Evolutionary conservation across 495 filamentous ascomycete species (phyloP), one percentile per base, ranked within the genome.

Genomic region (Thermothielavioides terrestris): DNA sequence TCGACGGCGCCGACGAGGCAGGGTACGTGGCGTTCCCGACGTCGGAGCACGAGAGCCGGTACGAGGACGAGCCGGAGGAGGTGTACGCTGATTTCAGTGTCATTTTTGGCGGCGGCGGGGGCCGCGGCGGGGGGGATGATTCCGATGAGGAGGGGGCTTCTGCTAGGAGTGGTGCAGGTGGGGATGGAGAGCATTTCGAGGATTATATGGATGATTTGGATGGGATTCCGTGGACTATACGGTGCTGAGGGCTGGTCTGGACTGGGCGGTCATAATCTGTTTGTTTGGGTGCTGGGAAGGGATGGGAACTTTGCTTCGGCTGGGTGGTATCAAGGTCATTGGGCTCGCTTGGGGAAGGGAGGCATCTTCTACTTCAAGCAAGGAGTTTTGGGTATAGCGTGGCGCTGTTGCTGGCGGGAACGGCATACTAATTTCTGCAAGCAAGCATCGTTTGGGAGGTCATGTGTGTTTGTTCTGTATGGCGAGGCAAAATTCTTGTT

Each of bases 41-140:
- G 14, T 63, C 66, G 18, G 69, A 68, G 37, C 68, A 70, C 43
- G 71, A 71, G 17, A 69, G 66, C 14, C 63, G 68, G 25, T 72
- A 74, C 17, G 49, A 46, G 2, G 42, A 41, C 54, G 45, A n/a
- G 27, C 60, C 59, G 26, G 64, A 67, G 12, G 47, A 12, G 17
- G 70, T 74, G 12, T 76, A 76, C 38, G 68, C 70, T 0, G 71
- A 76, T 46, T 76, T 76, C 49, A 67, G 69, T 0, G 63, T 72
- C 10, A 55, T 76, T 3, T 76, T 76, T 49, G 71, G 70, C 0
- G 55, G 61, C 1, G 48, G 41, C 18, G 55, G 61, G 2, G 28
- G 25, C 11, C 52, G 48, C 0, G 58, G 55, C 1, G 28, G 25
- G 18, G 42, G 42, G 10, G 61, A 59, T n/a, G n/a, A n/a, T n/a